Conservation (phyloP, 202 grass and related monocot species). For the Setaria italica region DNA sequence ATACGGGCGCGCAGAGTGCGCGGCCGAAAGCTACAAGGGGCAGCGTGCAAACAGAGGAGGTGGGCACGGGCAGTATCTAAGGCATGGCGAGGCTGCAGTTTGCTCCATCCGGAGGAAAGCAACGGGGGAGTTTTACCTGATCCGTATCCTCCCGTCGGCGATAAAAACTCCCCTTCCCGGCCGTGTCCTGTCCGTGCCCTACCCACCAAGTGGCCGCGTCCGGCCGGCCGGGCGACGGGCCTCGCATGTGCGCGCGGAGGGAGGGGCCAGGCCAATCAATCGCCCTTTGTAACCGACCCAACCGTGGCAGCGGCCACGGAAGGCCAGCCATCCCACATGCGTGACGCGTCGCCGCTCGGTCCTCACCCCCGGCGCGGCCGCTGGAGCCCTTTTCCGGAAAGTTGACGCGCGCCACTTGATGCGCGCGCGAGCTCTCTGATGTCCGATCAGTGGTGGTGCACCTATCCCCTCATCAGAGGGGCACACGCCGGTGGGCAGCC, state of each 20-base stretch:
- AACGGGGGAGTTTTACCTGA: neutral
- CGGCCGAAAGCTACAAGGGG: conserved; percentile 5
- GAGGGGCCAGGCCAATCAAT: conserved; percentile 26
- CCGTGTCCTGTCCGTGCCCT: neutral
- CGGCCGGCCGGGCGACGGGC: conserved; percentile 2
- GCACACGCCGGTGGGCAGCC: conserved; percentile 2
- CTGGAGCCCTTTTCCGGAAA: conserved; percentile 48
- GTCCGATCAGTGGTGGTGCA: neutral
- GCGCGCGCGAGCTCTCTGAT: neutral
- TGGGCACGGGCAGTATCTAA: conserved; percentile 38
- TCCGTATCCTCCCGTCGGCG: neutral
- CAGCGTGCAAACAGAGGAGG: conserved; percentile 22
- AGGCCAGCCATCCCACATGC: conserved; percentile 29
- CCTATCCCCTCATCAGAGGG: neutral
- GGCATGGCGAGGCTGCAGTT: neutral
- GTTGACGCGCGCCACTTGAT: conserved; percentile 42
- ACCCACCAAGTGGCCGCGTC: conserved; percentile 14
- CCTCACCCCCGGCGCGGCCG: conserved; percentile 5
- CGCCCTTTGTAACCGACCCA: conserved; percentile 39
- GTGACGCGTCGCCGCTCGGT: conserved; percentile 27
- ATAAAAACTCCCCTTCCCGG: neutral
- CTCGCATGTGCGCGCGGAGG: conserved; percentile 23
- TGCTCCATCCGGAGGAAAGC: neutral
- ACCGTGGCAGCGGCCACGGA: conserved; percentile 39
- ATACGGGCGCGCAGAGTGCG: conserved; percentile 15